Evolutionary conservation across 805 yeast genomes (phyloP), one percentile per base, ranked within the genome.

Genomic region (Lipomyces starkeyi): DNA sequence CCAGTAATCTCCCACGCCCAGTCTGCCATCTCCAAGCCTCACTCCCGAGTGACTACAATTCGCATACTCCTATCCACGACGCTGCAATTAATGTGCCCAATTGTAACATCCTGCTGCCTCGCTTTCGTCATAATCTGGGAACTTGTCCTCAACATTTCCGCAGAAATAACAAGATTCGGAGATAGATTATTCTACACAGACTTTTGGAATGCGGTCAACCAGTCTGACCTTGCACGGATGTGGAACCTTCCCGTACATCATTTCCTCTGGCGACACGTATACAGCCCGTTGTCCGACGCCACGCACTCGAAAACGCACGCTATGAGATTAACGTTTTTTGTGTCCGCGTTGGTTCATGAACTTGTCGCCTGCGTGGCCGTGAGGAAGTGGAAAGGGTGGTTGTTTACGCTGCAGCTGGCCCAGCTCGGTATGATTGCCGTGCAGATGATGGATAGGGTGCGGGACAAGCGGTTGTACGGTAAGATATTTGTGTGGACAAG

Each of bases 191-290:
- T 64, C 40, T 64, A 64, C 37, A 60, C 63, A 11, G 64, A 64
- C 43, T 64, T 59, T 58, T 64, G 67, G 67, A 64, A 54, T 35
- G 52, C 56, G 20, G 34, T 20, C 17, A 61, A 54, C 49, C 63
- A 47, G 65, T 37, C 34, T 11, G 57, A 47, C n/a, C 34, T 64
- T 61, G 63, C 67, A 2, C 60, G 60, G 9, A 47, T 34, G 27
- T 64, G 67, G 67, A 64, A 64, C 37, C 35, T 43, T n/a, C 66
- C 67, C 3, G 67, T 64, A 2, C 67, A 61, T 32, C 27, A 55
- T 8, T 64, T 63, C 37, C 67, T 64, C 27, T 47, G 35, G 20
- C 59, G 67, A 20, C 67, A 61, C 34, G 67, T 64, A 13, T 61
- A 64, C 29, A 27, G 14, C n/a, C 66, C 67, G 14, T 17, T 63